phyloP scores from a whole-genome alignment of 768 basidiomycete genomes.

The Pleurotus citrinopileatus region DNA sequence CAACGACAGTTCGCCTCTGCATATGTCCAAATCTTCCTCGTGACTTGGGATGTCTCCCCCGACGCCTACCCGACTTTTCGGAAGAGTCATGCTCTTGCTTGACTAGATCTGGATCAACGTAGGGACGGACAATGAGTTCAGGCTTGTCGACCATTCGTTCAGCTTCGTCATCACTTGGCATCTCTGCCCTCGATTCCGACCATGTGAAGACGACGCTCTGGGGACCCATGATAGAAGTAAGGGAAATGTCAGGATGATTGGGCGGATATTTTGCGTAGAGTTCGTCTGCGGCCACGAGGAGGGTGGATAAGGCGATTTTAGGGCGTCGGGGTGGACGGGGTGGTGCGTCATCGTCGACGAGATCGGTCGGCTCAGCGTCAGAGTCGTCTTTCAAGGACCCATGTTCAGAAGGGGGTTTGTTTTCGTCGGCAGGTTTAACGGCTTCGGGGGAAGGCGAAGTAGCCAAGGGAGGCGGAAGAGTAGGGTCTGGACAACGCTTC shows the following conservation, averaged over 20 bases:
- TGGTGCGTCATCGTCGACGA: background rate
- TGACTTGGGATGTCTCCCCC: constrained; percentile 19
- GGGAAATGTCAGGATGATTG: constrained; percentile 46
- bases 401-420: too few species aligned
- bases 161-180: constrained; percentile 53
- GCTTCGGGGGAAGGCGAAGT: too few species aligned
- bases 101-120: constrained; percentile 30
- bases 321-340: constrained; percentile 17
- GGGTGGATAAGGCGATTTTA: constrained; percentile 39
- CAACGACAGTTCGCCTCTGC: constrained; percentile 46
- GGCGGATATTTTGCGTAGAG: constrained; percentile 62
- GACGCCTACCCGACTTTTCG: constrained; percentile 18
- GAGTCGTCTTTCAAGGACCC: too few species aligned
- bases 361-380: background rate
- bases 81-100: constrained; percentile 17
- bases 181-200: constrained; percentile 43
- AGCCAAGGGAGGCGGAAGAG: too few species aligned
- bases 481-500: too few species aligned
- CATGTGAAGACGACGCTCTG: constrained; percentile 77
- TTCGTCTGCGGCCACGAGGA: constrained; percentile 56
- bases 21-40: constrained; percentile 18
- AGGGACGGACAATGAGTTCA: constrained; percentile 55
- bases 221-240: constrained; percentile 70
- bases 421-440: too few species aligned
- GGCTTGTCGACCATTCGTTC: constrained; percentile 57